These are phyloP conservation scores for Aspergillus diversus DNA, from an alignment of 495 filamentous ascomycete species.

Conservation along the genomic window DNA sequence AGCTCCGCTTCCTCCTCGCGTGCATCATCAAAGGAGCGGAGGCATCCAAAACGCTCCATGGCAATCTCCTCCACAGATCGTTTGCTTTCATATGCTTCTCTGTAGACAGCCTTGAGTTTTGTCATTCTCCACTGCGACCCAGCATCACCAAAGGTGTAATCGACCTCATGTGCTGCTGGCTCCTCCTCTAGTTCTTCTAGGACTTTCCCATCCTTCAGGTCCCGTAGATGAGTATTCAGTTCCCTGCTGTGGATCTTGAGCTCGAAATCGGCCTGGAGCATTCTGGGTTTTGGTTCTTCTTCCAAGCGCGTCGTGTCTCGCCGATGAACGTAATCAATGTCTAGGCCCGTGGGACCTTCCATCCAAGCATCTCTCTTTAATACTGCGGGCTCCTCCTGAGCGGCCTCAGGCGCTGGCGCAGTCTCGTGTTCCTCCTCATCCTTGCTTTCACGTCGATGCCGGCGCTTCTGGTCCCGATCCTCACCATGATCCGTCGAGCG, in stretches of 20 bases:
- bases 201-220: constrained; percentile 60
- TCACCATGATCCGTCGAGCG: constrained; percentile 49
- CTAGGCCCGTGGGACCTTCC: constrained; percentile 79
- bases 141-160: constrained; percentile 86
- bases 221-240: constrained; percentile 72
- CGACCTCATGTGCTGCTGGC: constrained; percentile 63
- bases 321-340: constrained; percentile 83
- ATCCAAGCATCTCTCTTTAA: constrained; percentile 88
- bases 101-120: constrained; percentile 84
- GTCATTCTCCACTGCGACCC: constrained; percentile 96
- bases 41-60: constrained; percentile 74
- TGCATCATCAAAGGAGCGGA: constrained; percentile 89
- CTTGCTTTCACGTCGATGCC: constrained; percentile 35
- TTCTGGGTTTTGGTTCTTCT: constrained; percentile 46
- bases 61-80: constrained; percentile 78
- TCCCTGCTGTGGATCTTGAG: constrained; percentile 82
- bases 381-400: constrained; percentile 41
- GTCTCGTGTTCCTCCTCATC: constrained; percentile 29
- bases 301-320: constrained; percentile 49
- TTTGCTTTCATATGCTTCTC: constrained; percentile 73
- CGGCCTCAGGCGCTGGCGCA: constrained; percentile 29
- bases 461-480: constrained; percentile 43
- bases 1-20: constrained; percentile 94
- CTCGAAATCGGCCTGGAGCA: constrained; percentile 67
- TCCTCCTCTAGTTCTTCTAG: constrained; percentile 55